Evolutionary conservation across 169 alveolate genomes (phyloP), one percentile per base, ranked within the genome.

Genomic region (Babesia bigemina): DNA sequence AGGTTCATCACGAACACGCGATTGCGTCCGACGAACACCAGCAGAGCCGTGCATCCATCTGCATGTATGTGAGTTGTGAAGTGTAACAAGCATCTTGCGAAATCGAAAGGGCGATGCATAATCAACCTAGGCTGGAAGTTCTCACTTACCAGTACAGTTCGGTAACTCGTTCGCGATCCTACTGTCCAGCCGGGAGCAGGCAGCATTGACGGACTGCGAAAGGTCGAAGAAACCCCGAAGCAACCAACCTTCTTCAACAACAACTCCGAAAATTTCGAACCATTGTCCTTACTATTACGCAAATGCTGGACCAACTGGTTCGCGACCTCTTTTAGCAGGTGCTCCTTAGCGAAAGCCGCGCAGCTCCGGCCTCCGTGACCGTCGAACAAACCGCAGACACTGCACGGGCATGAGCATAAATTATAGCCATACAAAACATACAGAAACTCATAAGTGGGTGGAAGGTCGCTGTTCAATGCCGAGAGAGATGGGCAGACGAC

Each of bases 1-100:
- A 92, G 77, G 66, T 92, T 86, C 42, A 90, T 77, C 21, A 91
- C 75, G 84, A 61, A 92, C 36, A 88, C 90, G 47, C 71, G 83
- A 17, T 66, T 75, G 45, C 75, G 77, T 45, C 71, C 74, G 50
- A 92, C 48, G 60, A 92, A 79, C 33, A 87, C 58, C 57, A 92
- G 72, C 26, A 92, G 84, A 33, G 94, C 93, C 26, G 96, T 92
- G 76, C 92, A 92, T n/a, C 96, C 96, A 45, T 92, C 96, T 91
- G 86, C 39, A 84, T 14, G 17, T 33, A 39, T 0, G 22, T 49
- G 39, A 8, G 9, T 59, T 21, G 10, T 9, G n/a, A 12, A 16
- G 13, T 1, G 11, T 14, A 14, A 0, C 21, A 2, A 19, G 14
- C 12, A 14, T 2, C 14, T 2, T 9, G 24, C 28, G 10, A 4